Conservation (phyloP, 192 early-diverging fungal genomes). For the Rhizophlyctis rosea region DNA sequence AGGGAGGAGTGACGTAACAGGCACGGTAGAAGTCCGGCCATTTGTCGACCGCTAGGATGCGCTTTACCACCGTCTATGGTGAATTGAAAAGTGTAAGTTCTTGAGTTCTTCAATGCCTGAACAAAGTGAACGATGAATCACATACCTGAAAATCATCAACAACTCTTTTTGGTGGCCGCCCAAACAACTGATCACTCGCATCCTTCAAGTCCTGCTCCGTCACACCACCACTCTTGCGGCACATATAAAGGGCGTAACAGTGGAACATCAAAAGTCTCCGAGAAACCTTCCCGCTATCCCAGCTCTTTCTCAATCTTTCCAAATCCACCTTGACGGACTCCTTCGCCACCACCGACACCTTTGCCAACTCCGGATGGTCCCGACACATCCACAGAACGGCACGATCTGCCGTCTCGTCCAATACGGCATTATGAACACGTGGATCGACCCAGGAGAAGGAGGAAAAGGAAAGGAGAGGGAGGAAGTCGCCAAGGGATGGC, state of each 20-base stretch:
- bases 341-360: neutral
- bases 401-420: slow-evolving; percentile 19
- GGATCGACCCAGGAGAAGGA: neutral
- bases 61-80: neutral
- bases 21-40: slow-evolving; percentile 17
- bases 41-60: slow-evolving; percentile 1
- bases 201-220: neutral
- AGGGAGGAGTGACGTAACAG: slow-evolving; percentile 13
- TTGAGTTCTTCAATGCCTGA: neutral
- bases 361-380: slow-evolving; percentile 19
- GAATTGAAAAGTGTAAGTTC: neutral
- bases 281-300: slow-evolving; percentile 9
- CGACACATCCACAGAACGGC: slow-evolving; percentile 26
- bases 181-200: slow-evolving; percentile 21
- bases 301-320: slow-evolving; percentile 6
- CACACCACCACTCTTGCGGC: neutral
- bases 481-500: slow-evolving; percentile 32
- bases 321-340: slow-evolving; percentile 10
- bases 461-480: slow-evolving; percentile 29
- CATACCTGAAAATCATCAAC: slow-evolving; percentile 17
- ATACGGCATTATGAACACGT: slow-evolving; percentile 14
- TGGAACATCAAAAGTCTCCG: slow-evolving; percentile 15
- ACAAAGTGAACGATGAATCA: neutral
- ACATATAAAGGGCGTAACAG: neutral
- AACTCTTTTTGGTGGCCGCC: slow-evolving; percentile 21